These are phyloP conservation scores for Musa itinerans DNA, from an alignment of 176 grass and related monocot species.

Conservation along the genomic window DNA sequence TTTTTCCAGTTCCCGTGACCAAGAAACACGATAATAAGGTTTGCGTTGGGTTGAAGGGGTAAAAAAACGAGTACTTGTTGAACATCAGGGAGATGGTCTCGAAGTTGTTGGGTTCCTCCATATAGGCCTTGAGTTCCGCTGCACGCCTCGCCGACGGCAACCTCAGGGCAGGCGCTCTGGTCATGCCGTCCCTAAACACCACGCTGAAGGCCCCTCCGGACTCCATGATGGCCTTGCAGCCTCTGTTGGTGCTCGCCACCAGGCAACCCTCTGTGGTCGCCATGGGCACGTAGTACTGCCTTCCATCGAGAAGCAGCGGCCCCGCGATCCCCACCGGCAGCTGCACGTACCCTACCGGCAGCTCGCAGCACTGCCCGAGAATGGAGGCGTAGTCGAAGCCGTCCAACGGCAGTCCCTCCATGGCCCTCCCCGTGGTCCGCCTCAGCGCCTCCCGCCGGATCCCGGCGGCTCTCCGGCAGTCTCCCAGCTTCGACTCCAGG, in stretches of 20 bases:
- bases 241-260: constrained; percentile 14
- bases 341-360: constrained; percentile 17
- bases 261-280: constrained; percentile 16
- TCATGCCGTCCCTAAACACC: constrained; percentile 8
- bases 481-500: constrained; percentile 9
- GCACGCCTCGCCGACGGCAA: constrained; percentile 1
- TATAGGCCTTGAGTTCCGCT: constrained; percentile 8
- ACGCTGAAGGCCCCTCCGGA: neutral
- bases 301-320: constrained; percentile 1
- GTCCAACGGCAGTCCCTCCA: constrained; percentile 8
- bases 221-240: constrained; percentile 7
- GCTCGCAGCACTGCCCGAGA: constrained; percentile 8
- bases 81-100: constrained; percentile 2
- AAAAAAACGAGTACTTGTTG: constrained; percentile 12
- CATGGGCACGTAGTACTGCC: constrained; percentile 13
- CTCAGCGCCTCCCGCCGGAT: constrained; percentile 10
- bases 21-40: too few relatives aligned
- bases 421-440: neutral
- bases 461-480: constrained; percentile 10
- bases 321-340: constrained; percentile 13
- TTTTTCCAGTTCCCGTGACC: too few relatives aligned
- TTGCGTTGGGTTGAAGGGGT: neutral
- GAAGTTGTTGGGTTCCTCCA: constrained; percentile 8
- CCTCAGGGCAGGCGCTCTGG: constrained; percentile 14
- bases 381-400: constrained; percentile 14